Base-by-base conservation (phyloP, 768 basidiomycete genomes). In the Termitomyces sp. region DNA sequence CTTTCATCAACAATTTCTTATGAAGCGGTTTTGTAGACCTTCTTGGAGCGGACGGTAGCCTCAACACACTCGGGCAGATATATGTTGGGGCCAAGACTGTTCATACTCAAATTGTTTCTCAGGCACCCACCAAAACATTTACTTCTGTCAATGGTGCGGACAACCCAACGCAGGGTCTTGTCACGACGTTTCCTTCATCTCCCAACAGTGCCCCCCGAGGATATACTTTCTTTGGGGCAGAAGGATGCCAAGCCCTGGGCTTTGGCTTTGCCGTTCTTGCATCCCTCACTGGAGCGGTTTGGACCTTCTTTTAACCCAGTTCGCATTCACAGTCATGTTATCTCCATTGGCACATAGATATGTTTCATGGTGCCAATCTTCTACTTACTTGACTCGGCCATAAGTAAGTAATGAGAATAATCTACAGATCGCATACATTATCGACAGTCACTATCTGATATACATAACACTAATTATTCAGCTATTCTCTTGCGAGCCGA, bases 21-120 rank as follows among this genome's bases (percentile, higher is more conserved):
- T 39, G 59, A 26, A 64, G 36, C 22, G 39, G 15, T 42, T 54
- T 31, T 36, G 4, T 50, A 81, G 80, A 78, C 64, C 69, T 82
- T 56, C 64, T 82, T 36, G 66, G 69, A 37, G 71, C 70, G 8
- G 73, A 79, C 46, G 80, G 80, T 12, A 68, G 75, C 45, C 71
- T 80, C 24, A 82, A 78, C 54, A 65, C 64, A 12, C 70, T 80
- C 3, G 80, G 80, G 12, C 66, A 80, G 60, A 62, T 78, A 5
- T 82, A 82, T 57, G 68, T 75, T 28, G 77, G 75, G 9, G 76
- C 78, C n/a, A 70, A 72, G 54, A 81, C 76, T 1, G 68, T 78
- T 15, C 75, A 77, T 53, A 77, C 76, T 0, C 66, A 75, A 60
- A 62, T 66, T 13, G 63, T 73, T 42, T 65, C 69, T 22, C 55